These are phyloP conservation scores for Tetraselmis chui DNA, from an alignment of 139 green algal genomes.

Conservation along the genomic window DNA sequence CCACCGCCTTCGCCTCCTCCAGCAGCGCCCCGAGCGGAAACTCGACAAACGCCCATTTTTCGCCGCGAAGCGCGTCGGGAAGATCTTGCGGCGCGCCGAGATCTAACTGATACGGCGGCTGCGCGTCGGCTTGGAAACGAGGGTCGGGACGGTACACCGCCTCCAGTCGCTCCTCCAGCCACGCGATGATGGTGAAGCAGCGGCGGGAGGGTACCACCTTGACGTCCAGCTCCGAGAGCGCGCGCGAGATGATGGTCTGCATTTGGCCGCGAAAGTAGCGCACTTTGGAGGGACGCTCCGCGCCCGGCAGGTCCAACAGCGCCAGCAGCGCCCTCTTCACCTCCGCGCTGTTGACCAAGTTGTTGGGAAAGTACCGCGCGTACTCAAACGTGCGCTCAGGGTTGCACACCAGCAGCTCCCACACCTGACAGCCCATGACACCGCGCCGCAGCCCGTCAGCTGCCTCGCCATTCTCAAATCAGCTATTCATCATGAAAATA, in stretches of 20 bases:
- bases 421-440: no score
- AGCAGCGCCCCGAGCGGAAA: conserved; percentile 73
- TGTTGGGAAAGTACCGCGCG: conserved; percentile 94
- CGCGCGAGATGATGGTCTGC: conserved; percentile 95
- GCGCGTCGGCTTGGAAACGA: conserved; percentile 70
- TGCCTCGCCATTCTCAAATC: no score
- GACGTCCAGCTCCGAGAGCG: conserved; percentile 83
- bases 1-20: conserved; percentile 41
- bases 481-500: no score
- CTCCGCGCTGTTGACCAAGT: conserved; percentile 94
- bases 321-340: conserved; percentile 61
- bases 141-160: conserved; percentile 79
- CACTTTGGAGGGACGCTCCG: conserved; percentile 55
- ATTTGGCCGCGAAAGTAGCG: conserved; percentile 95
- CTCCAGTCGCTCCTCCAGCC: conserved; percentile 81
- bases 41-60: conserved; percentile 96
- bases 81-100: conserved; percentile 72
- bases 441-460: no score
- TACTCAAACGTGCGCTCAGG: conserved; percentile 76
- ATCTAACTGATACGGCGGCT: conserved; percentile 76
- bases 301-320: conserved; percentile 62
- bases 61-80: conserved; percentile 84
- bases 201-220: conserved; percentile 80
- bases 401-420: conserved; percentile 94
- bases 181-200: conserved; percentile 82